These are phyloP conservation scores for Spergularia azorica DNA, from an alignment of 179 eudicot species.

Conservation along the genomic window DNA sequence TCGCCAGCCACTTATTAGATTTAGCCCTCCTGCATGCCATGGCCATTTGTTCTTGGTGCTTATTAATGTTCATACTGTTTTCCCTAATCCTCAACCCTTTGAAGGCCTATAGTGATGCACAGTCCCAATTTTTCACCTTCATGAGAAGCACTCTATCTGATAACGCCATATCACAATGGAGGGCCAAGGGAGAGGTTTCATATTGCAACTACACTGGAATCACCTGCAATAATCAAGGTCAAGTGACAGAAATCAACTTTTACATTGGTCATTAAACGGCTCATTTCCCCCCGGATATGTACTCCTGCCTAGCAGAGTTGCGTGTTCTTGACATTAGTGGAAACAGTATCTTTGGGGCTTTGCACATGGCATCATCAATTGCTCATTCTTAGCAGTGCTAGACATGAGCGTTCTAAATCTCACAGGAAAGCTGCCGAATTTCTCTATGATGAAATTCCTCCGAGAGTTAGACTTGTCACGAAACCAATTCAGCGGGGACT, in stretches of 20 bases:
- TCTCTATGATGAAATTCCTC: conserved; percentile 52
- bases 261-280: conserved; percentile 54
- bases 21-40: conserved; percentile 19
- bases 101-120: conserved; percentile 31
- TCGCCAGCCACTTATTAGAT: neutral
- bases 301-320: conserved; percentile 55
- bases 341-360: conserved; percentile 51
- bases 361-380: conserved; percentile 54
- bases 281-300: conserved; percentile 49
- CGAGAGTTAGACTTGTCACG: conserved; percentile 48
- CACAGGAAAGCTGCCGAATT: conserved; percentile 56
- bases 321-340: conserved; percentile 43
- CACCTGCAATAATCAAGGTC: conserved; percentile 47
- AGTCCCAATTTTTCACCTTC: conserved; percentile 53
- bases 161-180: conserved; percentile 45
- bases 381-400: conserved; percentile 55
- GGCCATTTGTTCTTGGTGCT: conserved; percentile 29
- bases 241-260: conserved; percentile 44
- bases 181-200: conserved; percentile 28
- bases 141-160: conserved; percentile 53
- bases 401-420: conserved; percentile 40
- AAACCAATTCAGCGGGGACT: conserved; percentile 51
- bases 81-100: conserved; percentile 15
- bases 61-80: conserved; percentile 24
- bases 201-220: conserved; percentile 61